Evolutionary conservation across 305 asterid species (phyloP).

Genomic region (Fraxinus xanthoxyloides): DNA sequence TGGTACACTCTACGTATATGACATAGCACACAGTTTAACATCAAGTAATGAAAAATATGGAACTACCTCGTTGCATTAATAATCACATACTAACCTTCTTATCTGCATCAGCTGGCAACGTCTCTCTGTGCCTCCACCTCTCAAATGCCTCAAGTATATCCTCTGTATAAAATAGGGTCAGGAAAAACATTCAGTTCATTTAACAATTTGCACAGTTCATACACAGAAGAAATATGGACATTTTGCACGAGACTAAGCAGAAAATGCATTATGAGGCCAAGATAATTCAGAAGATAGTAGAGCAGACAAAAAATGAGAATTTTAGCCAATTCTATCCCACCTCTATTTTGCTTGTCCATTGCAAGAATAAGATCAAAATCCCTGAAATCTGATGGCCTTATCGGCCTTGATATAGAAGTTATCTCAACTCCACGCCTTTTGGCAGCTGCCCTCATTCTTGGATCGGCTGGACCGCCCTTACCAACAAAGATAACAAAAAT

Average conservation of each 20-base stretch:
- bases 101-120: conserved; percentile 62
- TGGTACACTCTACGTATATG: not conserved
- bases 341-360: conserved; percentile 84
- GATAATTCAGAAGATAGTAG: not conserved
- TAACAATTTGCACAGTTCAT: not conserved
- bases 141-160: conserved; percentile 68
- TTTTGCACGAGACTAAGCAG: not conserved
- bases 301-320: not conserved
- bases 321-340: conserved; percentile 28
- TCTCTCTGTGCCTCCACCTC: conserved; percentile 78
- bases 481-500: not conserved
- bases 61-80: not conserved
- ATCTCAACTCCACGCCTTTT: conserved; percentile 77
- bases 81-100: conserved; percentile 26
- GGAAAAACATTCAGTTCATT: not conserved
- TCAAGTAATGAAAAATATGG: not conserved
- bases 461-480: conserved; percentile 84
- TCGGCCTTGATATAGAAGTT: conserved; percentile 79
- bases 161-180: conserved; percentile 39
- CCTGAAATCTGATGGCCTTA: conserved; percentile 70
- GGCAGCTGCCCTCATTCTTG: conserved; percentile 92
- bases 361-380: conserved; percentile 91
- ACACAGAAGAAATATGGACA: not conserved
- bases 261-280: not conserved
- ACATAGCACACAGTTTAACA: not conserved